A percentile compares a stretch with the other conserved stretches of the same genome.
Evolutionary conservation across 2,329 filamentous ascomycete genomes (phyloP).

Genomic region (Exophiala viscosa): DNA sequence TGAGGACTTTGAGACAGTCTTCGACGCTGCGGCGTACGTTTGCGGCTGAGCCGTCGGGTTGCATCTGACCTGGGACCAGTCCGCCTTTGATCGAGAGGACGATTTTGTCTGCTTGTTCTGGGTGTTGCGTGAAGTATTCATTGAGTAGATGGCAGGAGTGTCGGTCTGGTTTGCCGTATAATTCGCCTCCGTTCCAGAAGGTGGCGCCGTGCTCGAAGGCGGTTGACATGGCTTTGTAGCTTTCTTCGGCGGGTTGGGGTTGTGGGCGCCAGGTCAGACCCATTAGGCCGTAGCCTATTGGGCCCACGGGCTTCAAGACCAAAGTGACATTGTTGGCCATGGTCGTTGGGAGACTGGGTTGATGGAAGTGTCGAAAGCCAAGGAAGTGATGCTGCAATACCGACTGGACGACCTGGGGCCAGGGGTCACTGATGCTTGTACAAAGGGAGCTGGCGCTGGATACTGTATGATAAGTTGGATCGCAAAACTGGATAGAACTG

Average conservation of each 20-base stretch:
- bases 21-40: constrained; percentile 57
- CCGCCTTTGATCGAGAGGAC: constrained; percentile 62
- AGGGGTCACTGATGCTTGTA: too few species aligned
- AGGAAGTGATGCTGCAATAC: too few species aligned
- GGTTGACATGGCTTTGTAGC: constrained; percentile 54
- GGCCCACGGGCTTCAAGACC: constrained; percentile 46
- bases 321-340: constrained; percentile 25
- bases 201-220: constrained; percentile 47
- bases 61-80: constrained; percentile 34
- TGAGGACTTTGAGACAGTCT: constrained; percentile 50
- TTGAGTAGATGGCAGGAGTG: constrained; percentile 60
- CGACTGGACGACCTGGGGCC: too few species aligned
- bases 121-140: constrained; percentile 61
- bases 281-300: constrained; percentile 49
- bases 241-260: constrained; percentile 32
- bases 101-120: constrained; percentile 60
- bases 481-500: too few species aligned
- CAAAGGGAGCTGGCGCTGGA: too few species aligned
- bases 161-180: constrained; percentile 58
- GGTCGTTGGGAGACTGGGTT: constrained; percentile 3
- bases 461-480: too few species aligned
- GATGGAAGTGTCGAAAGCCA: too few species aligned
- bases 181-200: constrained; percentile 62
- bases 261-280: constrained; percentile 36
- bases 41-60: constrained; percentile 52